Percentiles rank a stretch among this genome's conserved stretches.
Evolutionary conservation across 768 basidiomycete species (phyloP).

Genomic region (Hygrophorus pudorinus): DNA sequence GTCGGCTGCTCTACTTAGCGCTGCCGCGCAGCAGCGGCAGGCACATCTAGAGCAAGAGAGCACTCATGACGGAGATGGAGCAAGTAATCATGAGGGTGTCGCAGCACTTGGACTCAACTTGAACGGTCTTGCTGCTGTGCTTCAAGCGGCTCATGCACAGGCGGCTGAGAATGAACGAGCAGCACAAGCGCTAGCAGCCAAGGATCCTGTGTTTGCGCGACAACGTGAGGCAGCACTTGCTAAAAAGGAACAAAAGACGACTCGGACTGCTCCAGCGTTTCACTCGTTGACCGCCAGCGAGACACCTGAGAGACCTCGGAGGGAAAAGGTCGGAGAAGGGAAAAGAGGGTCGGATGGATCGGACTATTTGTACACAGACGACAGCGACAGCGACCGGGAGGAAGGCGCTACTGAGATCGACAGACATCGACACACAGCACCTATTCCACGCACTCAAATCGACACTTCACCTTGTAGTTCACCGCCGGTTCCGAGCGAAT

Average conservation of each 20-base stretch:
- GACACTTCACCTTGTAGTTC: slow-evolving; percentile 31
- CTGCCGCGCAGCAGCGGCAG: slow-evolving; percentile 62
- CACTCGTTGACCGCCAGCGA: slow-evolving; percentile 64
- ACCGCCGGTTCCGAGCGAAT: slow-evolving; percentile 45
- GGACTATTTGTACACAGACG: slow-evolving; percentile 46
- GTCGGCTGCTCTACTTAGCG: slow-evolving; percentile 51
- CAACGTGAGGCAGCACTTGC: slow-evolving; percentile 34
- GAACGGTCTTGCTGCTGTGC: slow-evolving; percentile 63
- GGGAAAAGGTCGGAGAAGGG: slow-evolving; percentile 14
- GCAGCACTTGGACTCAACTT: slow-evolving; percentile 45
- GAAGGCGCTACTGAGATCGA: slow-evolving; percentile 13
- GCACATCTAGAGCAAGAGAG: slow-evolving; percentile 29
- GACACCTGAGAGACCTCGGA: slow-evolving; percentile 2
- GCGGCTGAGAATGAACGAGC: slow-evolving; percentile 37
- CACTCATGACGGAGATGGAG: slow-evolving; percentile 17
- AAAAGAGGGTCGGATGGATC: slow-evolving; percentile 38
- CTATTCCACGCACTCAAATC: slow-evolving; percentile 24
- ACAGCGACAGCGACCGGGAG: slow-evolving; percentile 34
- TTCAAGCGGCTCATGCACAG: slow-evolving; percentile 68
- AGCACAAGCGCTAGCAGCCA: slow-evolving; percentile 32
- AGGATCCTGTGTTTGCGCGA: slow-evolving; percentile 33
- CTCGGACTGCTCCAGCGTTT: slow-evolving; percentile 68
- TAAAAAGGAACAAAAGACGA: slow-evolving; percentile 40
- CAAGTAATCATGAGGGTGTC: slow-evolving; percentile 21
- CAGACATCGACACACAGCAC: slow-evolving; percentile 18